Evolutionary conservation across 2,329 filamentous ascomycete species (phyloP), one percentile per base, ranked within the genome.

Genomic region (Pyricularia grisea): DNA sequence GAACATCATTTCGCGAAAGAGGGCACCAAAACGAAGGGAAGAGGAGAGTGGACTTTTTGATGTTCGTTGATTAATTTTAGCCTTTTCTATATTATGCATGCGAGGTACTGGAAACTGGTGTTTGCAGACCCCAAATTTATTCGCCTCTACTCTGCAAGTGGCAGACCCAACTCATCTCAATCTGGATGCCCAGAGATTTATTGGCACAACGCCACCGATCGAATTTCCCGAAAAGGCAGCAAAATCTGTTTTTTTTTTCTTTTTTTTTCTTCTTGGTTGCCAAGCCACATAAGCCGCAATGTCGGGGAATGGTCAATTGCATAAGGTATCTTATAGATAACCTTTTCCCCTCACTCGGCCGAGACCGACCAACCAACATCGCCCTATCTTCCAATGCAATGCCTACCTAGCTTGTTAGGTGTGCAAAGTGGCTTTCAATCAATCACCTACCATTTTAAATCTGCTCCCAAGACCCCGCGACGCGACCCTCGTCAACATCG

Each of bases 401-500:
- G 6, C 4, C 9, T n/a, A n/a, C n/a, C n/a, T n/a, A n/a, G n/a
- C n/a, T n/a, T n/a, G n/a, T n/a, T n/a, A n/a, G n/a, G n/a, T n/a
- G 7, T n/a, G 42, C 42, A 10, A 50, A 5, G 2, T 10, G 58
- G 7, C 2, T 11, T 61, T 23, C 58, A 23, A 3, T 14, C n/a
- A 23, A 61, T 5, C 58, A 4, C 11, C n/a, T 9, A 2, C 11
- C n/a, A 2, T 1, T 23, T 61, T 23, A 66, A 25, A 79, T 23
- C 76, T 77, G 80, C 27, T 75, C 73, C 79, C 79, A 81, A n/a
- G 72, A 77, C 36, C 77, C 76, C 36, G 69, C 55, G 1, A 79
- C 83, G 70, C 80, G 76, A 20, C 75, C 78, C 69, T 81, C 78
- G 0, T 78, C 80, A 68, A 79, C 74, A 10, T 79, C 77, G 69